phyloP scores from a whole-genome alignment of 139 green algal species.

The Limnomonas spitsbergensis region DNA sequence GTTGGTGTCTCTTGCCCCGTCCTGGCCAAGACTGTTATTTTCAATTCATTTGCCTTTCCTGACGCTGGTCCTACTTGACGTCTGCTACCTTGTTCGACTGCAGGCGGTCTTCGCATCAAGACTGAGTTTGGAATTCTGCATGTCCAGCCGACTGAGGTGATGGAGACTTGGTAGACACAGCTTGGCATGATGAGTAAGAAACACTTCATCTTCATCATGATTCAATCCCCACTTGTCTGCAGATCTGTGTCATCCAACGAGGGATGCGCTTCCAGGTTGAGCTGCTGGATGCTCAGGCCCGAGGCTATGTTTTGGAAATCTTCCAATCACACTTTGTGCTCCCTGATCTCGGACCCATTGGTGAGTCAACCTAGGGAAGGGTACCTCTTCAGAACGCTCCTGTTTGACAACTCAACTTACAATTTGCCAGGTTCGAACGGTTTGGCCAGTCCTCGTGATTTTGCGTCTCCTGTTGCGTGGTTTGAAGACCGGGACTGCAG shows the following conservation, averaged over 20 bases:
- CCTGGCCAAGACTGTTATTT: neutral
- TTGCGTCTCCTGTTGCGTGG: conserved; percentile 76
- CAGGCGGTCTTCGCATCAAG: conserved; percentile 62
- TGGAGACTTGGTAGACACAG: too few species aligned
- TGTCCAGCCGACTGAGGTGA: conserved; percentile 30
- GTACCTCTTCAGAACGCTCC: neutral
- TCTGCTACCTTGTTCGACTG: too few species aligned
- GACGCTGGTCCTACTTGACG: too few species aligned
- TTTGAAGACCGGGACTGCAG: conserved; percentile 70
- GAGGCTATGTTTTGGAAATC: conserved; percentile 90
- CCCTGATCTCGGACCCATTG: conserved; percentile 89
- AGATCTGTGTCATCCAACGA: conserved; percentile 10
- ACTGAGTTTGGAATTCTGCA: conserved; percentile 86
- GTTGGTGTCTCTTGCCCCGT: neutral
- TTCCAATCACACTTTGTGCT: conserved; percentile 85
- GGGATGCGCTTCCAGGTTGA: conserved; percentile 5
- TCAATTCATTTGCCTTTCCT: too few species aligned
- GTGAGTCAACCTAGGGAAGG: conserved; percentile 31
- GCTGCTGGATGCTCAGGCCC: neutral
- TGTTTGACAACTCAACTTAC: neutral
- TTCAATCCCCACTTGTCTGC: neutral
- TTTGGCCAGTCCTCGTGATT: conserved; percentile 84
- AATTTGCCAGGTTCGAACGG: conserved; percentile 77
- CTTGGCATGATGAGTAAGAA: too few species aligned
- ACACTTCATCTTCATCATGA: neutral